These are phyloP conservation scores for Ilyonectria robusta DNA, from an alignment of 2,329 filamentous ascomycete genomes.

Conservation along the genomic window DNA sequence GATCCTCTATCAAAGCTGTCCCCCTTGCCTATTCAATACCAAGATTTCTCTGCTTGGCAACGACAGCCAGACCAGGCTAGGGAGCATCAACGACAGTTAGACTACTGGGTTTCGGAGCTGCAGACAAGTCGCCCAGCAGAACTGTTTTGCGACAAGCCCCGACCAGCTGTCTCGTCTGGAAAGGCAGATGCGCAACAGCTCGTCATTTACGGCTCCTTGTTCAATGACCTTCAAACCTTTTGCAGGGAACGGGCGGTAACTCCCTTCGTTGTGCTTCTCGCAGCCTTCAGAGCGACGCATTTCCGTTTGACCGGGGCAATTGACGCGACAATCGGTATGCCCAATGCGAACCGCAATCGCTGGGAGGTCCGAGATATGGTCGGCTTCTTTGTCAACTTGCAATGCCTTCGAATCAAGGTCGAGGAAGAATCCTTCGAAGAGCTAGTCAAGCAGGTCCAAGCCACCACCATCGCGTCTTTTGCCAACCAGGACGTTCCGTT, in stretches of 20 bases:
- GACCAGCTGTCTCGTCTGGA: conserved; percentile 26
- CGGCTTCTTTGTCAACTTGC: conserved; percentile 43
- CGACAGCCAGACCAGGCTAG: conserved; percentile 1
- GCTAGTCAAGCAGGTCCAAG: conserved; percentile 36
- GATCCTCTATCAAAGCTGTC: background rate
- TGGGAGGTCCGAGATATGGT: conserved; percentile 35
- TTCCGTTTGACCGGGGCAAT: conserved; percentile 40
- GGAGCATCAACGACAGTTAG: background rate
- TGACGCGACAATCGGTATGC: conserved; percentile 42
- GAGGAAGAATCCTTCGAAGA: conserved; percentile 34
- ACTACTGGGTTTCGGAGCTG: conserved; percentile 7
- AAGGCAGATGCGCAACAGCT: conserved; percentile 19
- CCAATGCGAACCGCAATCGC: conserved; percentile 34
- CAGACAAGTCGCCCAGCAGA: conserved; percentile 26
- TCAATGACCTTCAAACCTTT: conserved; percentile 21
- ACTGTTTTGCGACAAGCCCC: conserved; percentile 26
- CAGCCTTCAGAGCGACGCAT: conserved; percentile 43
- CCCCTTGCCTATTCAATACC: conserved; percentile 7
- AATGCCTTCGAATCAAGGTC: conserved; percentile 40
- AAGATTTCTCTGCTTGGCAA: conserved; percentile 1
- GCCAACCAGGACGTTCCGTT: conserved; percentile 46
- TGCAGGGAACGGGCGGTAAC: conserved; percentile 25
- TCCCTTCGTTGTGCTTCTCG: conserved; percentile 33
- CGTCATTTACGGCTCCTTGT: conserved; percentile 19
- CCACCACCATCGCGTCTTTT: conserved; percentile 24